phyloP scores from a whole-genome alignment of 345 rosid genomes.

The Clarkia xantiana region DNA sequence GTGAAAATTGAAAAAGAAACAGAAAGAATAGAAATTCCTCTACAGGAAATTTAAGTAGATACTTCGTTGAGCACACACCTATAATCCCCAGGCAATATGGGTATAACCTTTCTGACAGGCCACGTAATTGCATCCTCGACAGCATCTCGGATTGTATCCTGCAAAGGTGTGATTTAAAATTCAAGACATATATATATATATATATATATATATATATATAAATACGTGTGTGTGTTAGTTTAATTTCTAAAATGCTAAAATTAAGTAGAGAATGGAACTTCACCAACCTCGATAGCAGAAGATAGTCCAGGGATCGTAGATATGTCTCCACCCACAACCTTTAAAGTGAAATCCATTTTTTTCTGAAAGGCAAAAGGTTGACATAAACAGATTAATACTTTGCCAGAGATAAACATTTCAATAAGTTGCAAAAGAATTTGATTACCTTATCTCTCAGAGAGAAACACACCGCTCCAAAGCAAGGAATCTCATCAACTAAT shows the following conservation, averaged over 20 bases:
- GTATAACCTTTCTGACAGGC: slow-evolving; percentile 95
- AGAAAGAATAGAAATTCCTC: no score
- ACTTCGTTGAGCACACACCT: slow-evolving; percentile 58
- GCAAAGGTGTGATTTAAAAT: slow-evolving; percentile 3
- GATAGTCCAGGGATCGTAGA: slow-evolving; percentile 77
- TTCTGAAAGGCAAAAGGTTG: slow-evolving; percentile 46
- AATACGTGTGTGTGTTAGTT: no score
- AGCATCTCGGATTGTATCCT: slow-evolving; percentile 88
- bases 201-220: no score
- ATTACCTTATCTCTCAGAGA: slow-evolving; percentile 82
- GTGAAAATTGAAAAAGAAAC: no score
- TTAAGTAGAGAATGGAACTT: slow-evolving; percentile 3
- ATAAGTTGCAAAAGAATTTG: no score
- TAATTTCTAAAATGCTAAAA: no score
- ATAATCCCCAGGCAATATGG: slow-evolving; percentile 95
- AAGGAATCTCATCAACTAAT: slow-evolving; percentile 78
- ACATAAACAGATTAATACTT: slow-evolving; percentile 2
- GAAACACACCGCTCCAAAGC: slow-evolving; percentile 94
- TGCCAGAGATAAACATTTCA: not conserved
- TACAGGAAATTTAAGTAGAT: no score
- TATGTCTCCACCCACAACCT: slow-evolving; percentile 90
- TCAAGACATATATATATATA: no score
- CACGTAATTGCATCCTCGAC: slow-evolving; percentile 93
- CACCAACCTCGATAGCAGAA: slow-evolving; percentile 79
- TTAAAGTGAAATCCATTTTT: slow-evolving; percentile 79